phyloP scores from a whole-genome alignment of 2,329 filamentous ascomycete species.

The Trichoderma asperellum region DNA sequence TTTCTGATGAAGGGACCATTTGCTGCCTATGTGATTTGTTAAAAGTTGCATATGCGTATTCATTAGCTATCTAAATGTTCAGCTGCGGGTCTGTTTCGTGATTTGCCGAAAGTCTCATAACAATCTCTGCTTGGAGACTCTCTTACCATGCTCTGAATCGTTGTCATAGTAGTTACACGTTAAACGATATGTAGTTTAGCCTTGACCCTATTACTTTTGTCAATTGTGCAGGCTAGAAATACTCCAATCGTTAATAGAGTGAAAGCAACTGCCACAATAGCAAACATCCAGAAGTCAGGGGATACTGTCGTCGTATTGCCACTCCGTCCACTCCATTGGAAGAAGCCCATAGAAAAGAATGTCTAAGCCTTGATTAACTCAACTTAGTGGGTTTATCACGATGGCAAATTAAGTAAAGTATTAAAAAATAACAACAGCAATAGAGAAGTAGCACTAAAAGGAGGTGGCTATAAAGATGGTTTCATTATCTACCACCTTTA shows the following conservation, averaged over 20 bases:
- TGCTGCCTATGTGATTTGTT: background rate
- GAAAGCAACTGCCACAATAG: background rate
- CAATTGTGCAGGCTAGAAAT: background rate
- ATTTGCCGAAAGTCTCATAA: background rate
- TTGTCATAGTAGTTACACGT: too few relatives aligned
- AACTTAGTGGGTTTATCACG: too few relatives aligned
- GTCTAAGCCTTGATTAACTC: too few relatives aligned
- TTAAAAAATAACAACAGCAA: too few relatives aligned
- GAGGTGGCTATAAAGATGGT: too few relatives aligned
- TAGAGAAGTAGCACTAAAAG: too few relatives aligned
- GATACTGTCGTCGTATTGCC: background rate
- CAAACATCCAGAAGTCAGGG: conserved; percentile 16
- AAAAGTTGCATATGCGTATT: background rate
- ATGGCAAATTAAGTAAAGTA: too few relatives aligned
- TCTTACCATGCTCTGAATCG: too few relatives aligned
- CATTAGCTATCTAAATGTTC: background rate
- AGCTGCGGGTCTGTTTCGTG: background rate
- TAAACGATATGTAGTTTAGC: background rate
- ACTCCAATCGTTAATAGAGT: background rate
- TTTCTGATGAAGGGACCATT: background rate
- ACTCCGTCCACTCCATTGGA: conserved; percentile 4
- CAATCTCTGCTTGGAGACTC: background rate
- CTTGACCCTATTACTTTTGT: background rate
- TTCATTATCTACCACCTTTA: too few relatives aligned
- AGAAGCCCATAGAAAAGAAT: conserved; percentile 23